Evolutionary conservation across 1,284 basidiomycete species (phyloP), one percentile per base, ranked within the genome.

Genomic region (Apiotrichum gracile): DNA sequence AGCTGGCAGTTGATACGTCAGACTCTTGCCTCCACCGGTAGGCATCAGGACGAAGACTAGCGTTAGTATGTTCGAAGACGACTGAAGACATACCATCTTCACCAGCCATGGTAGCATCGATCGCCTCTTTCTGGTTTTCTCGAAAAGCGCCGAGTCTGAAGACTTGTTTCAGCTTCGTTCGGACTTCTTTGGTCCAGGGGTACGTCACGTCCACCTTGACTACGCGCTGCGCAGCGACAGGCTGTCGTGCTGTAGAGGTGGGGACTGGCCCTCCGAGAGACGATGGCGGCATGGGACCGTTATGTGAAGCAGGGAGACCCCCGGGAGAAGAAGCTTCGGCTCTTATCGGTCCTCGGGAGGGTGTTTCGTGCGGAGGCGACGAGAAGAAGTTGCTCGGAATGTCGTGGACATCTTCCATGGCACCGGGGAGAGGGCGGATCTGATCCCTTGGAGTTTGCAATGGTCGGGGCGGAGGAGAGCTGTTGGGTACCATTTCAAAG

Each of bases 21-120:
- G 76, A 64, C 85, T 87, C 76, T 97, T 97, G 1, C 93, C 94
- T 7, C 93, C 94, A 26, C 94, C 94, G 0, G 94, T 98, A 0
- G 96, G 94, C 85, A 97, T 94, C 7, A 98, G 80, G 19, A 97
- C 89, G 62, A 97, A 92, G 14, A 92, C 90, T 73, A 51, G 6
- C 7, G 53, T 50, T 34, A 55, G 54, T 22, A 4, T 3, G 5
- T 5, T 5, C 16, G 1, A 19, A 8, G 31, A 4, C 17, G n/a
- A n/a, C 22, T 4, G 6, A 27, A 7, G 27, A 31, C 43, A 19
- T 24, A 70, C 69, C 69, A 66, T 98, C 93, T 45, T 80, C 81
- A 3, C 87, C 91, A 1, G 79, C 78, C 70, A 98, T 78, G 0
- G 88, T 85, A 47, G 58, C 86, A 47, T 84, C 82, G 63, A 97